phyloP scores from a whole-genome alignment of 129 eudicot genomes.

The Apium graveolens region DNA sequence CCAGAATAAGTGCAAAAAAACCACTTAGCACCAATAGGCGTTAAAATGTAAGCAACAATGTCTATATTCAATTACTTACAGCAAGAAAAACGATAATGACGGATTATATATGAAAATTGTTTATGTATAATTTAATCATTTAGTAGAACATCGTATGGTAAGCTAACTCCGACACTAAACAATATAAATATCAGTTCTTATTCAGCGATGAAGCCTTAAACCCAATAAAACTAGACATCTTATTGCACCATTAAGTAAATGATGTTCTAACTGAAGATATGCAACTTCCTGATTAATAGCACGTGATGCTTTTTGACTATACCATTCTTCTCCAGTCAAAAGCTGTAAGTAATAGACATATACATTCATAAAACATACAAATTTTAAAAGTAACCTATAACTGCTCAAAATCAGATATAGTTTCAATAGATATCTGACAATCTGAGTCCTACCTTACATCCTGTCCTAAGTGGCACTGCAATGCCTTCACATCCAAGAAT shows the following conservation, averaged over 20 bases:
- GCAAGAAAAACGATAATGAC: not conserved
- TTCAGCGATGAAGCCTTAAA: too few relatives aligned
- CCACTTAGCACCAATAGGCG: not conserved
- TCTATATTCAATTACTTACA: too few relatives aligned
- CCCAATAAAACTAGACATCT: too few relatives aligned
- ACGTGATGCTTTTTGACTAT: slow-evolving; percentile 86
- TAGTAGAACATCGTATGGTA: not conserved
- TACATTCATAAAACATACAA: too few relatives aligned
- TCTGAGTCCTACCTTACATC: too few relatives aligned
- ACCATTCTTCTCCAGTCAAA: slow-evolving; percentile 92
- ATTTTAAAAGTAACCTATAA: not conserved
- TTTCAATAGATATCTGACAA: slow-evolving; percentile 6
- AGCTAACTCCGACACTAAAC: not conserved
- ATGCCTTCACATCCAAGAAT: too few relatives aligned
- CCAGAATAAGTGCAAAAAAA: not conserved
- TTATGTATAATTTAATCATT: not conserved
- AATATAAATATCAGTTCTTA: not conserved
- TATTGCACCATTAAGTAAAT: too few relatives aligned
- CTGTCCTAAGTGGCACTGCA: too few relatives aligned
- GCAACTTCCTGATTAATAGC: too few relatives aligned
- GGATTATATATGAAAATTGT: not conserved
- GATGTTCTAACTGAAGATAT: too few relatives aligned
- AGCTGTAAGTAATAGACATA: slow-evolving; percentile 39
- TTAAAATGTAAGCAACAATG: too few relatives aligned
- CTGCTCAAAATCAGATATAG: not conserved